Evolutionary conservation across 176 grass and related monocot genomes (phyloP), one percentile per base, ranked within the genome.

Genomic region (Hsuehochloa calcarea): DNA sequence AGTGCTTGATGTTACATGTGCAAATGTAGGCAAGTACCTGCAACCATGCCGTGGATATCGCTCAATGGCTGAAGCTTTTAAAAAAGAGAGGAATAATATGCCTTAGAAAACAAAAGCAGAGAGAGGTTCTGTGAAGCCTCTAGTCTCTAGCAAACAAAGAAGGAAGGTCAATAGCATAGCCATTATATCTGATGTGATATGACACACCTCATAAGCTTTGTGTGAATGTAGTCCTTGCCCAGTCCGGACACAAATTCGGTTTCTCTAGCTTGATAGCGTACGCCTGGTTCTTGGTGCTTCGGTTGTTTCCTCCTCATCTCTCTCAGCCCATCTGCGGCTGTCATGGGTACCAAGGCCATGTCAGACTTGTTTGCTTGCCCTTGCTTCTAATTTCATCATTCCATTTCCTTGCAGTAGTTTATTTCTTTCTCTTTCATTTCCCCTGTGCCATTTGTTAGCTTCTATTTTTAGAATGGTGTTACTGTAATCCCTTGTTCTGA

Each of bases 311-410:
- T 83, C 59, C 27, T 35, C 47, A 20, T 23, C 60, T 40, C 49
- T 66, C 68, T 73, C 66, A 67, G 27, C 27, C 4, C 17, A 83
- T 46, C 84, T 19, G 72, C 12, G 29, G 22, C 17, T 40, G 23
- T 9, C 60, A 87, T 87, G 80, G 89, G 55, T 62, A 41, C 80
- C 49, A 74, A 62, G 27, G 9, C 10, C 68, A 90, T 80, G 85
- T 87, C 44, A 87, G 85, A 22, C 73, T 84, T 80, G 16, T 63
- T 69, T 74, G 15, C 68, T 69, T 70, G 31, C 13, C 20, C 20
- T 12, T 56, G 25, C 37, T 75, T 55, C 35, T 23, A 45, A 9
- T 68, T 69, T 50, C 39, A 60, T 26, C 20, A 15, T 82, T 25
- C 49, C 34, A 60, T 59, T 60, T 17, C 52, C 86, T 70, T 77